Evolutionary conservation across 2,329 filamentous ascomycete species (phyloP).

Genomic region (Berkeleyomyces basicola): DNA sequence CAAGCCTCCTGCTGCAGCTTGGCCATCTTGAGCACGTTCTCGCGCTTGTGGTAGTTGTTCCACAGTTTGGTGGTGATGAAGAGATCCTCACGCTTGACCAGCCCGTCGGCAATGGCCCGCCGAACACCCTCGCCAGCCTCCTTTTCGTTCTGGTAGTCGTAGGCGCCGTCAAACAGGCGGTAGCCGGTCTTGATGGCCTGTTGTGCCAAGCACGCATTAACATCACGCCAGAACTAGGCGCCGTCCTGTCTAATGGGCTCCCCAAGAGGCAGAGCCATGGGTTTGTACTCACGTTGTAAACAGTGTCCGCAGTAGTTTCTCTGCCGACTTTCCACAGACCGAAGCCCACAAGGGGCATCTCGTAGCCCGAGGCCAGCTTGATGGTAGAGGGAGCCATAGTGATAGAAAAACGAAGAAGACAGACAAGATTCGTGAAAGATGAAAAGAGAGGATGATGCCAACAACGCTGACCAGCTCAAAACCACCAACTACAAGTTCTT

Average conservation of each 20-base stretch:
- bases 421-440: neutral
- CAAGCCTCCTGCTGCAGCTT: slow-evolving; percentile 67
- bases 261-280: neutral
- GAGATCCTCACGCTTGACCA: slow-evolving; percentile 56
- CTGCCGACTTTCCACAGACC: slow-evolving; percentile 75
- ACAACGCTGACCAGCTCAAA: slow-evolving; percentile 16
- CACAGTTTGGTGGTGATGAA: slow-evolving; percentile 90
- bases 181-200: slow-evolving; percentile 45
- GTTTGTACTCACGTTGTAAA: slow-evolving; percentile 41
- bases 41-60: slow-evolving; percentile 76
- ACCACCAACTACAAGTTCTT: neutral
- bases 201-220: neutral
- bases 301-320: slow-evolving; percentile 52
- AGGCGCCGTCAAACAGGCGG: slow-evolving; percentile 43
- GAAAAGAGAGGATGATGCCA: slow-evolving; percentile 12
- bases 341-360: slow-evolving; percentile 63
- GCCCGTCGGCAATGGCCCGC: slow-evolving; percentile 59
- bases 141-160: slow-evolving; percentile 69
- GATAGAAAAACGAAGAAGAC: neutral
- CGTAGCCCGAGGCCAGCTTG: slow-evolving; percentile 47
- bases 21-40: slow-evolving; percentile 59
- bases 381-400: slow-evolving; percentile 21
- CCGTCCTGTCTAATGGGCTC: too few species aligned
- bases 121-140: slow-evolving; percentile 62
- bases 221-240: neutral